These are phyloP conservation scores for Paraphaeosphaeria sporulosa DNA, from an alignment of 2,329 filamentous ascomycete species.

Conservation along the genomic window DNA sequence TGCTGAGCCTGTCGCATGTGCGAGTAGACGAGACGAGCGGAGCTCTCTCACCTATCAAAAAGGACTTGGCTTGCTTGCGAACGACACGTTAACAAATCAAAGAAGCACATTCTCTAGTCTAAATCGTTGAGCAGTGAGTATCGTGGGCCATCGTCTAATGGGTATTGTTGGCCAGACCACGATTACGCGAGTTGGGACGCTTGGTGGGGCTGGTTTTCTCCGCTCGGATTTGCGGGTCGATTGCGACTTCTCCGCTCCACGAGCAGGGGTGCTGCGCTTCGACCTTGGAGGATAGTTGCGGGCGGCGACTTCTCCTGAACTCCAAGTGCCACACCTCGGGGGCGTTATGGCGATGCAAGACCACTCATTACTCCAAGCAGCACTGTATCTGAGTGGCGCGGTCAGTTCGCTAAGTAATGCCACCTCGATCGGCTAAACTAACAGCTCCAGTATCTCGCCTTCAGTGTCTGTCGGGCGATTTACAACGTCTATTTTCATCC, in stretches of 20 bases:
- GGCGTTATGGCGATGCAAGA: background rate
- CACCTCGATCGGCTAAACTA: background rate
- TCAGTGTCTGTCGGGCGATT: conserved; percentile 20
- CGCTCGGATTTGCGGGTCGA: conserved; percentile 5
- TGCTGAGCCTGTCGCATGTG: too few relatives aligned
- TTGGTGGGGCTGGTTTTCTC: background rate
- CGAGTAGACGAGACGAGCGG: background rate
- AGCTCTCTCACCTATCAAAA: background rate
- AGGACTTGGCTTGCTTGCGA: background rate
- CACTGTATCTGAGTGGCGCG: background rate
- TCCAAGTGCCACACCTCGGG: background rate
- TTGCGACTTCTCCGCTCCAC: background rate
- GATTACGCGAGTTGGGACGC: background rate
- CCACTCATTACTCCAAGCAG: background rate
- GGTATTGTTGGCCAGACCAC: background rate
- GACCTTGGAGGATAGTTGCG: background rate
- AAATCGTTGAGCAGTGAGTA: background rate
- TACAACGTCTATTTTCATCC: conserved; percentile 51
- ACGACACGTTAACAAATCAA: background rate
- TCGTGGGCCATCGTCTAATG: background rate
- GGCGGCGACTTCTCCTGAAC: background rate
- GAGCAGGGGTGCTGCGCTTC: conserved; percentile 1
- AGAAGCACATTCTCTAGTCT: background rate
- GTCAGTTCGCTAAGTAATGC: background rate
- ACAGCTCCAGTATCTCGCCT: conserved; percentile 16